Evolutionary conservation across 2,329 filamentous ascomycete genomes (phyloP).

Genomic region (Cryphonectria nitschkei): DNA sequence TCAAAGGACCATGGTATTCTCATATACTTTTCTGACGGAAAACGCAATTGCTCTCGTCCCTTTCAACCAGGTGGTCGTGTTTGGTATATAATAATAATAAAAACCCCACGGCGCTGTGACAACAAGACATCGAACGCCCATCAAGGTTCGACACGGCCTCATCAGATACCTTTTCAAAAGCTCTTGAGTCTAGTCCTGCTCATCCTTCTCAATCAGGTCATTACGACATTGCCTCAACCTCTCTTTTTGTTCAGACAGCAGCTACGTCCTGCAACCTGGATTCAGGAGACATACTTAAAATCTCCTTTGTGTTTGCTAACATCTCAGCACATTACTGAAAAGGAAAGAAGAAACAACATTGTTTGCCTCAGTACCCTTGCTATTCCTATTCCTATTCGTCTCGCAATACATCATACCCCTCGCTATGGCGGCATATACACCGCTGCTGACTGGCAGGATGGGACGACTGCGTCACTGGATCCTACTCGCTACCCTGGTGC

Average conservation of each 20-base stretch:
- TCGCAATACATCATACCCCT: background rate
- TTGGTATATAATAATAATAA: background rate
- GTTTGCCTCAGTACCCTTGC: too few species aligned
- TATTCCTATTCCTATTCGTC: background rate
- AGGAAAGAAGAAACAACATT: too few species aligned
- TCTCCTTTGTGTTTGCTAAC: too few species aligned
- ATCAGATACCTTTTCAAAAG: too few species aligned
- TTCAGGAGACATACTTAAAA: background rate
- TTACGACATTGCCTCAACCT: background rate
- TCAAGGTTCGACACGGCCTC: too few species aligned
- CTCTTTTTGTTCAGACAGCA: background rate
- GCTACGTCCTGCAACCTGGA: background rate
- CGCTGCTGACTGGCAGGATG: background rate
- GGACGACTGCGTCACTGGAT: background rate
- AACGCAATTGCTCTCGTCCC: too few species aligned
- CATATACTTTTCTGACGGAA: background rate
- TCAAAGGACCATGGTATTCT: background rate
- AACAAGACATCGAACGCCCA: background rate
- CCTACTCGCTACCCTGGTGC: background rate
- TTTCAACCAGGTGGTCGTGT: background rate
- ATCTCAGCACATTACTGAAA: too few species aligned
- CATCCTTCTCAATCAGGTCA: background rate
- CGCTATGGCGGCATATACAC: background rate
- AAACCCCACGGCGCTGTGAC: too few species aligned
- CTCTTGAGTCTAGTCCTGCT: background rate